Evolutionary conservation across 176 grass and related monocot species (phyloP).

Genomic region (Rhipidocladum racemiflorum): DNA sequence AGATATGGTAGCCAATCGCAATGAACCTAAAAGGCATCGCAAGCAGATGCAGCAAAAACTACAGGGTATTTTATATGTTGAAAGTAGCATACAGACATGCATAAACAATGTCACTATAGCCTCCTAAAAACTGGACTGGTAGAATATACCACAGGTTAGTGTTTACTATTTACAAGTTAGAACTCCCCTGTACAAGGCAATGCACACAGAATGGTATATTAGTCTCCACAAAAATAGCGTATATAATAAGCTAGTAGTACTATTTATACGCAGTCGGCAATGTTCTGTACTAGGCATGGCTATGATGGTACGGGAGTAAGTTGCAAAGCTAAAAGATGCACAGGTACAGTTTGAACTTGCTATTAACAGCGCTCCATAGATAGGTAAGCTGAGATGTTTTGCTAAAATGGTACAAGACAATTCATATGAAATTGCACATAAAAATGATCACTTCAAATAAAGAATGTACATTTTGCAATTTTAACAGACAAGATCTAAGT

Average conservation of each 20-base stretch:
- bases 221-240: neutral
- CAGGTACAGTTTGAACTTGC: neutral
- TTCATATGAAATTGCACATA: neutral
- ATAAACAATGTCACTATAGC: neutral
- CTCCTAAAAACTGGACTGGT: neutral
- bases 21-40: slow-evolving; percentile 19
- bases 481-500: neutral
- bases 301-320: neutral
- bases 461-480: neutral
- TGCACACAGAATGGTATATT: neutral
- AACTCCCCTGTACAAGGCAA: neutral
- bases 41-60: neutral
- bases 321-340: neutral
- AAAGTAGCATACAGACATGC: neutral
- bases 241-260: neutral
- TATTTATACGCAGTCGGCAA: neutral
- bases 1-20: neutral
- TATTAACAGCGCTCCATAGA: neutral
- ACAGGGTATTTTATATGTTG: neutral
- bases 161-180: neutral
- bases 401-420: neutral
- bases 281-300: slow-evolving; percentile 8
- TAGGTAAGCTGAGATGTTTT: neutral
- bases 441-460: neutral
- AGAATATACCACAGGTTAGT: neutral